Base-by-base conservation (phyloP, 2,329 filamentous ascomycete species). In the Ceratocystis eucalypticola region DNA sequence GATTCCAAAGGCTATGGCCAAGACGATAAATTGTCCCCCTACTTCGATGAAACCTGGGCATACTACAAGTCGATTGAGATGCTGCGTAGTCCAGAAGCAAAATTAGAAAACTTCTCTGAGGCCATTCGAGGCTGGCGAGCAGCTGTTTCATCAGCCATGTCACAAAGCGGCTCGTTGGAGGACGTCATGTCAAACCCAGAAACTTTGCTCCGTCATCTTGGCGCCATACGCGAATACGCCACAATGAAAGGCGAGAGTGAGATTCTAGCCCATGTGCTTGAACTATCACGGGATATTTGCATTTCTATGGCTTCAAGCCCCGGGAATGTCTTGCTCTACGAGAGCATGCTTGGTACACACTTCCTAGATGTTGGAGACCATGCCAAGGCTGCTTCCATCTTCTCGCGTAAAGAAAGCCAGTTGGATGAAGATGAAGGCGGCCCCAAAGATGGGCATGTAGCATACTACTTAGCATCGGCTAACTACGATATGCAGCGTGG, bases 401-500 rank as follows among this genome's bases (percentile, higher is more conserved):
- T 96, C 17, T 64, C 61, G 1, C 41, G 64, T n/a, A 78, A 80
- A 0, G 80, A 81, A 65, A 84, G 85, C 2, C 80, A 85, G 69
- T 74, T 77, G 7, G 71, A 74, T 53, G 72, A 76, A 64, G 72
- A 76, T n/a, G 72, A 76, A n/a, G 71, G 71, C 0, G 68, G 73
- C 3, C 62, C 75, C 2, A 75, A 77, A 1, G 73, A 73, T 12
- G 76, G 80, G 20, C 74, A 77, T 5, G 69, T 79, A 22, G 79
- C 78, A 8, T 75, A 75, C 73, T 82, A 91, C 69, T 76, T 96
- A 5, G 84, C 85, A 0, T 85, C 86, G 68, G 86, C 88, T 0
- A 89, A 96, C 73, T 91, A 91, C 73, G 79, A 87, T 33, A 77
- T 92, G 20, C 82, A 83, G 1, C 81, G 86, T 12, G 88, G 87